These are phyloP conservation scores for Rhizopogon sp. DNA, from an alignment of 768 basidiomycete genomes.

Conservation along the genomic window DNA sequence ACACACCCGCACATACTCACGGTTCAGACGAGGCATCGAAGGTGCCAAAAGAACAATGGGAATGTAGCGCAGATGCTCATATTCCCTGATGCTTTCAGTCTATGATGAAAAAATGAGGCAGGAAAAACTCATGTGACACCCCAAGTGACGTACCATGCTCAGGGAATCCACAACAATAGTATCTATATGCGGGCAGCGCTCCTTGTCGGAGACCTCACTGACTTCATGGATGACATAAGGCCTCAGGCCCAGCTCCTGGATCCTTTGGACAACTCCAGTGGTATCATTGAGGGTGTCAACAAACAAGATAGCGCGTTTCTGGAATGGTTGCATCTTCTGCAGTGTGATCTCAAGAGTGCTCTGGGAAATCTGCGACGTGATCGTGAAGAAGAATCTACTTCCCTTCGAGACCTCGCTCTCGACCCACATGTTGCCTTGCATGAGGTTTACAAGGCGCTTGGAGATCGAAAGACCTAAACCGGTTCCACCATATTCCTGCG, in stretches of 20 bases:
- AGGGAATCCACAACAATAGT: slow-evolving; percentile 94
- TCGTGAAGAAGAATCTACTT: slow-evolving; percentile 95
- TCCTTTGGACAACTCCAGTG: slow-evolving; percentile 69
- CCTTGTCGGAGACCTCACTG: slow-evolving; percentile 77
- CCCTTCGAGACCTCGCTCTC: slow-evolving; percentile 92
- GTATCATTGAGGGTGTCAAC: slow-evolving; percentile 80
- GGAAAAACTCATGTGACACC: not conserved
- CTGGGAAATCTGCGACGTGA: slow-evolving; percentile 78
- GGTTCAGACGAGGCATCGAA: slow-evolving; percentile 66
- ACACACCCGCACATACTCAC: slow-evolving; percentile 37
- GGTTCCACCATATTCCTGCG: slow-evolving; percentile 93
- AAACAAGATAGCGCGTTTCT: slow-evolving; percentile 84
- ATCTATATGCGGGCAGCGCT: slow-evolving; percentile 83
- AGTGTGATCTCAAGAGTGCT: slow-evolving; percentile 69
- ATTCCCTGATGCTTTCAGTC: slow-evolving; percentile 88
- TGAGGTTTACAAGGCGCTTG: slow-evolving; percentile 92
- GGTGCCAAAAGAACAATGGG: slow-evolving; percentile 90
- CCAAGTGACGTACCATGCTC: slow-evolving; percentile 55
- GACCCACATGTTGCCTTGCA: slow-evolving; percentile 99
- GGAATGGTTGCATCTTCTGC: slow-evolving; percentile 81
- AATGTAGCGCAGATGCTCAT: slow-evolving; percentile 93
- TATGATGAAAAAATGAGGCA: slow-evolving; percentile 27
- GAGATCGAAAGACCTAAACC: slow-evolving; percentile 96
- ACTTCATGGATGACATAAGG: slow-evolving; percentile 75
- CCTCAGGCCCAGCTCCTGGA: slow-evolving; percentile 74